Evolutionary conservation across 1,284 basidiomycete genomes (phyloP).

Genomic region (Leccinum fuscescens): DNA sequence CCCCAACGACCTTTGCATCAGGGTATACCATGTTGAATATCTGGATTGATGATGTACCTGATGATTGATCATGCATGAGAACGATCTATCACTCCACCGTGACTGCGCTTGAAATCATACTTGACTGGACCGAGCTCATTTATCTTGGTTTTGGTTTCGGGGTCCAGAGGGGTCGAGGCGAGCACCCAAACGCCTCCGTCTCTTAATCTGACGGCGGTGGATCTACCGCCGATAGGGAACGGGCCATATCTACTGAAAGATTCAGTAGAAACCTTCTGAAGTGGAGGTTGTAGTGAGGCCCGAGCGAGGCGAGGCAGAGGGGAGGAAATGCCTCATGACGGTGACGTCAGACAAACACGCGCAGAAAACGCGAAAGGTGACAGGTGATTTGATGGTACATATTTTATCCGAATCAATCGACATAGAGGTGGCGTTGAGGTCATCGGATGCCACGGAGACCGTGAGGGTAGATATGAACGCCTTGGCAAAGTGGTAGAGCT

Average conservation of each 20-base stretch:
- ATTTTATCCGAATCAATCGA: neutral
- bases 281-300: constrained; percentile 21
- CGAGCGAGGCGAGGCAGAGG: constrained; percentile 12
- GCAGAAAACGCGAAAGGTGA: constrained; percentile 10
- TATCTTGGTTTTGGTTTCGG: constrained; percentile 70
- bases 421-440: constrained; percentile 48
- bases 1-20: constrained; percentile 70
- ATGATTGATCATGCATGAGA: neutral
- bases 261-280: constrained; percentile 9
- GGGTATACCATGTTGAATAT: constrained; percentile 54
- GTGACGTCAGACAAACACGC: constrained; percentile 27
- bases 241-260: neutral
- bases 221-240: constrained; percentile 76
- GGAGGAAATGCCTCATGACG: constrained; percentile 6
- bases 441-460: constrained; percentile 58
- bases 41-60: constrained; percentile 60
- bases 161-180: constrained; percentile 78
- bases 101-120: constrained; percentile 32
- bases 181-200: constrained; percentile 81
- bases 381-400: neutral
- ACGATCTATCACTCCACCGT: neutral
- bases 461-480: constrained; percentile 83
- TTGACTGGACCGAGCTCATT: constrained; percentile 77
- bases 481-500: constrained; percentile 78
- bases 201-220: constrained; percentile 77